Conservation (phyloP, 1,284 basidiomycete genomes). For the Microbotryum scabiosae region DNA sequence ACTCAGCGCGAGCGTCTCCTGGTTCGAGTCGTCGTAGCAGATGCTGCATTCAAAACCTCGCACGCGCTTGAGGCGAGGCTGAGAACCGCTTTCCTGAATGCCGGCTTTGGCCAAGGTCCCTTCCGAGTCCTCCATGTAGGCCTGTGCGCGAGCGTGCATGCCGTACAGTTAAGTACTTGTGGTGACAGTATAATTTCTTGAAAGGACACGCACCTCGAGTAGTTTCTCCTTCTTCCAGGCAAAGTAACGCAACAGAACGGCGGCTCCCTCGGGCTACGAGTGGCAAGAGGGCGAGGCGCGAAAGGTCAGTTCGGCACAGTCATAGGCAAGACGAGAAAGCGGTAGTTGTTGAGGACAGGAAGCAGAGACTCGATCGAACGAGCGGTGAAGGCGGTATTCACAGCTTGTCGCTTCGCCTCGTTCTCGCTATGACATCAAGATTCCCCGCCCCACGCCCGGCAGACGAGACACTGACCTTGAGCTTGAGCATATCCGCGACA, state of each 20-base stretch:
- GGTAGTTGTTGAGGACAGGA: too few species aligned
- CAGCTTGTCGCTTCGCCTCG: too few species aligned
- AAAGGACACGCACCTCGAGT: constrained; percentile 38
- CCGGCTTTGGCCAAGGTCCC: constrained; percentile 65
- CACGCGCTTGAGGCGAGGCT: constrained; percentile 34
- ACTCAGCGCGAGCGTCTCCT: constrained; percentile 53
- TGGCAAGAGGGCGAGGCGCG: not conserved
- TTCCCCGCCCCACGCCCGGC: constrained; percentile 15
- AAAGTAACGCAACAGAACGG: constrained; percentile 73
- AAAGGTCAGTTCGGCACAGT: not conserved
- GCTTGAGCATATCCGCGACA: constrained; percentile 72
- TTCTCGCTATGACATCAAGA: too few species aligned
- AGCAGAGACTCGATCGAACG: too few species aligned
- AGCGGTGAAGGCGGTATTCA: too few species aligned
- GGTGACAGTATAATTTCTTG: constrained; percentile 13
- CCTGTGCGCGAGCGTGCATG: constrained; percentile 46
- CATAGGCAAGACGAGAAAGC: not conserved
- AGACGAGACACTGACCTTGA: constrained; percentile 55
- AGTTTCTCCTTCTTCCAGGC: constrained; percentile 94
- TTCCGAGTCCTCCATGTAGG: constrained; percentile 81
- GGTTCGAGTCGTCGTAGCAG: constrained; percentile 63
- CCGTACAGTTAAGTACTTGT: constrained; percentile 40
- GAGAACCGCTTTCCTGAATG: constrained; percentile 38
- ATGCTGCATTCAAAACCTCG: constrained; percentile 74
- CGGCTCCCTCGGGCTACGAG: constrained; percentile 51